Base-by-base conservation (phyloP, 768 basidiomycete species). In the Phanerodontia chrysosporium region DNA sequence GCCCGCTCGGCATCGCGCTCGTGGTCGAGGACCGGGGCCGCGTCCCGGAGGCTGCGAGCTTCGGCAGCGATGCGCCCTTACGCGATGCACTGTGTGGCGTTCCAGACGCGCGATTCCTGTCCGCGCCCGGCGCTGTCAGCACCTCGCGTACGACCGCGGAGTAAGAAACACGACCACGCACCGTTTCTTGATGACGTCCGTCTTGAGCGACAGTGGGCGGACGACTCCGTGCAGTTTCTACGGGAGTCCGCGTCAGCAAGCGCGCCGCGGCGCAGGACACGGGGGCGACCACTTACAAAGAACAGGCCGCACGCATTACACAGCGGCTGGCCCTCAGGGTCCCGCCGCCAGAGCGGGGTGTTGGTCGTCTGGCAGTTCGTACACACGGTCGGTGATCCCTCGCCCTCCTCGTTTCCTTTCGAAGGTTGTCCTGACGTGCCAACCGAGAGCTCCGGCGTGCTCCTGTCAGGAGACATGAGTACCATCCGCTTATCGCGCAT, bases 151-250 rank as follows among this genome's bases (percentile, higher is more conserved):
- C 39, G 39, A 8, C 18, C 6, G 10, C 22, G 44, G 29, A 39
- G 3, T 30, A 3, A 3, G 8, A 29, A 16, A 16, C 48, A 6
- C 4, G 58, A 48, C 14, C 9, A 67, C 68, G 13, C 56, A 92
- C 92, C 92, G 80, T 78, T 97, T 98, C 86, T 98, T 97, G 75
- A 96, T 97, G 48, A 95, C 89, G 70, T 98, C 93, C 45, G 95
- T 98, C 81, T 97, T 97, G 61, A 98, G 81, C 39, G 94, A 95
- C 63, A 96, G 77, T 8, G 96, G 96, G 55, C 96, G 83, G 6
- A 95, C 91, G 51, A 98, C 95, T 49, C 94, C 94, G 67, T 98
- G 96, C 39, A 98, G 76, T 86, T 98, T 98, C 92, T 95, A 61
- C 18, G 45, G 16, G 55, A 45, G 49, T 21, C 51, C 27, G 24